Conservation (phyloP, 2,329 filamentous ascomycete species). For the Sclerotinia borealis region DNA sequence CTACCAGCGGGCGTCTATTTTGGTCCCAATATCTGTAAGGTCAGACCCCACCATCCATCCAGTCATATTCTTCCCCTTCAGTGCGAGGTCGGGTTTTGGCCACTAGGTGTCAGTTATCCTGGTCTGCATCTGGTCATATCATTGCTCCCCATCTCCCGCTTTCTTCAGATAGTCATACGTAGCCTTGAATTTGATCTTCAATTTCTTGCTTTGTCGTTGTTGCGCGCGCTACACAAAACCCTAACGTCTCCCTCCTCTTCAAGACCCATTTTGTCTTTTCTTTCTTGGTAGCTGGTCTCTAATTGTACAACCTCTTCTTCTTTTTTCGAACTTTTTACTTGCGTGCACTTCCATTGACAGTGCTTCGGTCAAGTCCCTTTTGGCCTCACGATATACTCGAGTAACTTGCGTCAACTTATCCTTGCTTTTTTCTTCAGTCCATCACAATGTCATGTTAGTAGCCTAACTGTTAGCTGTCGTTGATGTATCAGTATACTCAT, state of each 20-base stretch:
- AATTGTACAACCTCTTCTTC: slow-evolving; percentile 26
- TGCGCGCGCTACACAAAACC: slow-evolving; percentile 32
- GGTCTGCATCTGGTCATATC: slow-evolving; percentile 20
- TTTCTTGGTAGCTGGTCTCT: slow-evolving; percentile 34
- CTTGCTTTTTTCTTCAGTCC: slow-evolving; percentile 14
- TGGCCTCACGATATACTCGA: slow-evolving; percentile 12
- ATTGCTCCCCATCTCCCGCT: slow-evolving; percentile 22
- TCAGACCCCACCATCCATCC: slow-evolving; percentile 16
- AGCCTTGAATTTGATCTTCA: slow-evolving; percentile 24
- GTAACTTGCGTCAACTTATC: slow-evolving; percentile 13
- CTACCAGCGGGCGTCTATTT: slow-evolving; percentile 29
- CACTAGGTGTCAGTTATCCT: slow-evolving; percentile 12
- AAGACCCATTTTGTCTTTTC: slow-evolving; percentile 21
- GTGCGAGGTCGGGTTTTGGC: slow-evolving; percentile 17
- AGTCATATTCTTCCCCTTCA: slow-evolving; percentile 20
- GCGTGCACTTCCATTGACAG: slow-evolving; percentile 8
- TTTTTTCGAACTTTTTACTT: slow-evolving; percentile 21
- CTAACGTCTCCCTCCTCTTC: slow-evolving; percentile 23
- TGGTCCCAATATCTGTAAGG: slow-evolving; percentile 16
- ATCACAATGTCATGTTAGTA: slow-evolving; percentile 26
- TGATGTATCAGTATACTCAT: slow-evolving; percentile 8
- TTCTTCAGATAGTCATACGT: slow-evolving; percentile 22
- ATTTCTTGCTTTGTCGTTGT: slow-evolving; percentile 25
- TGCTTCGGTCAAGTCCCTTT: not conserved
- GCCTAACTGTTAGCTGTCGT: not conserved